phyloP scores from a whole-genome alignment of 2,329 filamentous ascomycete species.

The Hortaea werneckii region DNA sequence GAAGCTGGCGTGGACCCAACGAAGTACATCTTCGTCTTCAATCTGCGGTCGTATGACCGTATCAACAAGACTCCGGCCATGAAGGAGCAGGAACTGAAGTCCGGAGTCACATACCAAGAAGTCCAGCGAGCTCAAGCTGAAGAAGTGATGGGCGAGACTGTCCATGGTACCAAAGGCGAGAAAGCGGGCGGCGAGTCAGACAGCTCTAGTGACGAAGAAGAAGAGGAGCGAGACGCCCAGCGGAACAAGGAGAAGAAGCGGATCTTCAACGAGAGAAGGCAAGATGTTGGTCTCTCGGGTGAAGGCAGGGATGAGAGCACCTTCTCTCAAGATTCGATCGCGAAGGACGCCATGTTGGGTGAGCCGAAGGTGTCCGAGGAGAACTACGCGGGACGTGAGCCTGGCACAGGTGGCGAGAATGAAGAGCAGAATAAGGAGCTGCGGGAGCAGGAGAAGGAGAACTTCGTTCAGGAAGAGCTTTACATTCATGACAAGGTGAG shows the following conservation, averaged over 20 bases:
- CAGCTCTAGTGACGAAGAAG: not conserved
- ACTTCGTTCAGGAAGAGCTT: conserved; percentile 91
- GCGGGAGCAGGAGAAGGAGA: conserved; percentile 64
- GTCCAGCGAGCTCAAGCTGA: conserved; percentile 82
- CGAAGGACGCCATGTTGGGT: conserved; percentile 73
- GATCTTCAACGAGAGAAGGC: conserved; percentile 11
- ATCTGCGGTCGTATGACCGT: conserved; percentile 83
- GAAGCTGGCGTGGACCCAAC: conserved; percentile 65
- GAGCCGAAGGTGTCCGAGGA: conserved; percentile 56
- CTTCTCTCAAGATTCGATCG: conserved; percentile 53
- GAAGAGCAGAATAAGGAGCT: conserved; percentile 31
- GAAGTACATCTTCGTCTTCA: conserved; percentile 87
- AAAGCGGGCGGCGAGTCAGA: conserved; percentile 21
- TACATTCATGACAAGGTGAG: conserved; percentile 84
- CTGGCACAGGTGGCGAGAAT: conserved; percentile 10
- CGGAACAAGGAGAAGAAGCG: conserved; percentile 8
- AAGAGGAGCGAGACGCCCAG: conserved; percentile 2
- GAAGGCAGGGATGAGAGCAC: conserved; percentile 26
- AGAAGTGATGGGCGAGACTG: conserved; percentile 69
- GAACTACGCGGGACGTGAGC: conserved; percentile 55
- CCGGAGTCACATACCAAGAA: conserved; percentile 75
- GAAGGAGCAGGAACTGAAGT: conserved; percentile 64
- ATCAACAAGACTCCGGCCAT: conserved; percentile 72
- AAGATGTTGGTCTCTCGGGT: conserved; percentile 22
- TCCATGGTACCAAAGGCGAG: conserved; percentile 48